phyloP scores from a whole-genome alignment of 768 basidiomycete genomes.

The Tricholoma matsutake region DNA sequence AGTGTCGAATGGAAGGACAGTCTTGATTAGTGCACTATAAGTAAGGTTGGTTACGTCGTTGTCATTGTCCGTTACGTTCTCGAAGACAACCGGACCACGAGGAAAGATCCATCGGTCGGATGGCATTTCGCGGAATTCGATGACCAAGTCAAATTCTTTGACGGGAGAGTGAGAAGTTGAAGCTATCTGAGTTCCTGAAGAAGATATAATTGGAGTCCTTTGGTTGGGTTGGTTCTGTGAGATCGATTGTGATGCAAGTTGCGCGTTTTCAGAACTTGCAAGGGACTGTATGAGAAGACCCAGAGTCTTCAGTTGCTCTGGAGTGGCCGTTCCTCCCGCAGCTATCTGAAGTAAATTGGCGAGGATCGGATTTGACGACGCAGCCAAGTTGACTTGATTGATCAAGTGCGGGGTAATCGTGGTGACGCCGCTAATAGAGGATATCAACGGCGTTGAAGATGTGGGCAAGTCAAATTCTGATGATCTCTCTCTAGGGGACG shows the following conservation, averaged over 20 bases:
- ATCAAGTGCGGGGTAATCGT: slow-evolving; percentile 57
- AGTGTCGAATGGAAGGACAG: slow-evolving; percentile 42
- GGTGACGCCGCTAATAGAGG: slow-evolving; percentile 43
- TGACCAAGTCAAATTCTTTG: slow-evolving; percentile 67
- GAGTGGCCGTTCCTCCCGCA: slow-evolving; percentile 55
- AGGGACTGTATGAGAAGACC: slow-evolving; percentile 73
- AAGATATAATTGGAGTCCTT: slow-evolving; percentile 11
- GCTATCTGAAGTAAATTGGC: slow-evolving; percentile 64
- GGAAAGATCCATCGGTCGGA: slow-evolving; percentile 70
- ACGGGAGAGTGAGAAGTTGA: slow-evolving; percentile 25
- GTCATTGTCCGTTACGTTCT: slow-evolving; percentile 31
- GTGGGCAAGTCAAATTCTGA: slow-evolving; percentile 1
- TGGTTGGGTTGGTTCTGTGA: background rate
- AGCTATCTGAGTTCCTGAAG: slow-evolving; percentile 7
- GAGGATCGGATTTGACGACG: slow-evolving; percentile 64
- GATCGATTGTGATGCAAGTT: slow-evolving; percentile 8
- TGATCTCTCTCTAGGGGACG: background rate
- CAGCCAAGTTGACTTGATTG: slow-evolving; percentile 62
- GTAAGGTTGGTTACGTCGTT: slow-evolving; percentile 9
- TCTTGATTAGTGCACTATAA: slow-evolving; percentile 39
- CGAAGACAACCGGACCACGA: slow-evolving; percentile 51
- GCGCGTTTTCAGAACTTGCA: slow-evolving; percentile 31
- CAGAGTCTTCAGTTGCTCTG: slow-evolving; percentile 65
- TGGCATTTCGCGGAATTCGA: slow-evolving; percentile 65
- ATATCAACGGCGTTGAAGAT: slow-evolving; percentile 37